Evolutionary conservation across 2,329 filamentous ascomycete species (phyloP), one percentile per base, ranked within the genome.

Genomic region (Claviceps citrina): DNA sequence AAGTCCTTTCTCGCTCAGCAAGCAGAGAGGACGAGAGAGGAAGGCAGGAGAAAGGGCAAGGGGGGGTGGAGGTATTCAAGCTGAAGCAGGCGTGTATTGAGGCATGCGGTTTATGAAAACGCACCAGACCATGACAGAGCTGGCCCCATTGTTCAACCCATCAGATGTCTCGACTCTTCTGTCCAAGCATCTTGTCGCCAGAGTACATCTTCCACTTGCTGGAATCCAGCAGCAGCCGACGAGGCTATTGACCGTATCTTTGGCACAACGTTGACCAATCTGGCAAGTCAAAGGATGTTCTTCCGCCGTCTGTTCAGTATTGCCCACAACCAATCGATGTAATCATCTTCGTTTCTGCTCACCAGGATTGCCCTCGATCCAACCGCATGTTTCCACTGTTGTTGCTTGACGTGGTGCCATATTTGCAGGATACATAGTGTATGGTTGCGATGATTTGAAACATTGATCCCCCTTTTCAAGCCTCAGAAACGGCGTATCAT

Each of bases 191-290:
- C 39, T 41, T 15, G 45, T 50, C 19, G 42, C 43, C 19, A 50
- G 35, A 12, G 19, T 28, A 25, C 48, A 50, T 5, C 19, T 36
- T 5, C 31, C 42, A 10, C 19, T 36, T 7, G 20, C 32, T 10
- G 40, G 25, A 22, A 32, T 46, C 47, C 47, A 48, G 36, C 48
- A 50, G 34, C 48, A 50, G 16, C 46, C 47, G 12, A 50, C 42
- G n/a, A 50, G 39, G 22, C 42, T 36, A n/a, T 44, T 44, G 28
- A 16, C 26, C 2, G 19, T 24, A 28, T 50, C 47, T 10, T 40
- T 44, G 18, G 46, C 47, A 18, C 48, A 50, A 15, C 27, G 44
- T 41, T 50, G 48, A 5, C 48, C 46, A 1, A 42, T 22, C 10
- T 46, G 38, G 37, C 48, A 50, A 2, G 44, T 46, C 18, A 50